Evolutionary conservation across 2,329 filamentous ascomycete species (phyloP).

Genomic region (Fusarium penzigii): DNA sequence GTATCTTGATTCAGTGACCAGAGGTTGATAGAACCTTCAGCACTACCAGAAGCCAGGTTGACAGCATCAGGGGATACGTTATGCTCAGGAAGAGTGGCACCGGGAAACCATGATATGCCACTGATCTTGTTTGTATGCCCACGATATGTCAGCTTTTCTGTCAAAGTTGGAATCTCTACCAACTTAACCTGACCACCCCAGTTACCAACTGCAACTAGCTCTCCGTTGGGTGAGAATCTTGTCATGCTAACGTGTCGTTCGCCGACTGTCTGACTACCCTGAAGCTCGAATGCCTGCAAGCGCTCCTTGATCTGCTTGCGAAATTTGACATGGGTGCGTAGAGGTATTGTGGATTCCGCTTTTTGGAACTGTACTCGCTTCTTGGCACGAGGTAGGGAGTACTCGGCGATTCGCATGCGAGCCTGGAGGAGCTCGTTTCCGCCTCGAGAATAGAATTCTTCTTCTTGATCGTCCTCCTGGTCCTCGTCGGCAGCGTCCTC

Average conservation of each 20-base stretch:
- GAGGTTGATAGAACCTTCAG: slow-evolving; percentile 82
- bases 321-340: slow-evolving; percentile 90
- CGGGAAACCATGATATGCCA: slow-evolving; percentile 87
- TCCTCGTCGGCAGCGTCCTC: slow-evolving; percentile 61
- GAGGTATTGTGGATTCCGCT: slow-evolving; percentile 76
- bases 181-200: slow-evolving; percentile 91
- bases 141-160: slow-evolving; percentile 72
- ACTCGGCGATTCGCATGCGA: slow-evolving; percentile 76
- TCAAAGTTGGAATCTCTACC: slow-evolving; percentile 78
- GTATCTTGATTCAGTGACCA: slow-evolving; percentile 90
- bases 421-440: slow-evolving; percentile 72
- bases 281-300: slow-evolving; percentile 81
- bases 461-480: slow-evolving; percentile 73
- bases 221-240: slow-evolving; percentile 82
- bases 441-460: slow-evolving; percentile 94
- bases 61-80: slow-evolving; percentile 71
- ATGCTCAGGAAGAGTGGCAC: slow-evolving; percentile 70
- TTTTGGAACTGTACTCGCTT: slow-evolving; percentile 75
- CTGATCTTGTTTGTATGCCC: slow-evolving; percentile 90
- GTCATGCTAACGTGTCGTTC: slow-evolving; percentile 91
- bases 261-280: slow-evolving; percentile 89
- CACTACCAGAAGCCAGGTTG: slow-evolving; percentile 88
- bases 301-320: slow-evolving; percentile 85
- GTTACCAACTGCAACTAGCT: slow-evolving; percentile 84
- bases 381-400: slow-evolving; percentile 80